phyloP scores from a whole-genome alignment of 2,329 filamentous ascomycete genomes.

The Talaromyces sp. region DNA sequence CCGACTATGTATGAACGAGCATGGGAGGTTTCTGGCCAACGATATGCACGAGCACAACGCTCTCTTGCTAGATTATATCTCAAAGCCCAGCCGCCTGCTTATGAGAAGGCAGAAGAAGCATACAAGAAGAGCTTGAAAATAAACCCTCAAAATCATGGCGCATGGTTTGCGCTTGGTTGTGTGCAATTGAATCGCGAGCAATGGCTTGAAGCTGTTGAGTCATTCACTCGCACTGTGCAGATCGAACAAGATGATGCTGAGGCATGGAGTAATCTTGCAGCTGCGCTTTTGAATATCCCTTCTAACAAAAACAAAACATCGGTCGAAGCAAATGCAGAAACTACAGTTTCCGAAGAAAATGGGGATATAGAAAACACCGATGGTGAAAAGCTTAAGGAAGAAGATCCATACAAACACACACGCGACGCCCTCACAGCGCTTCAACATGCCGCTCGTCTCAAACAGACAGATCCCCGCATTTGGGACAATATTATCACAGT shows the following conservation, averaged over 20 bases:
- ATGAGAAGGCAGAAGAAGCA: slow-evolving; percentile 67
- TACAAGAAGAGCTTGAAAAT: slow-evolving; percentile 74
- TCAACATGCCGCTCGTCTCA: slow-evolving; percentile 78
- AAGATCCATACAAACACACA: slow-evolving; percentile 60
- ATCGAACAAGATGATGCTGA: slow-evolving; percentile 85
- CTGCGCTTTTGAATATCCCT: slow-evolving; percentile 63
- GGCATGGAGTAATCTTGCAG: slow-evolving; percentile 92
- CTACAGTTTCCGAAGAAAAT: slow-evolving; percentile 22
- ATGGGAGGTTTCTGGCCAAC: slow-evolving; percentile 76
- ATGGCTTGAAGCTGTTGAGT: slow-evolving; percentile 75
- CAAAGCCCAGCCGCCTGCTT: slow-evolving; percentile 56
- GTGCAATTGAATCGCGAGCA: slow-evolving; percentile 73
- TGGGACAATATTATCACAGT: slow-evolving; percentile 96
- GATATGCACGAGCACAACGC: slow-evolving; percentile 83
- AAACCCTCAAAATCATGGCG: slow-evolving; percentile 75
- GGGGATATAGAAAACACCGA: slow-evolving; percentile 28
- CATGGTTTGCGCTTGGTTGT: slow-evolving; percentile 90
- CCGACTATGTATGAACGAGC: slow-evolving; percentile 74
- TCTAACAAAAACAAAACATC: slow-evolving; percentile 29
- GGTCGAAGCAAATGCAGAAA: slow-evolving; percentile 30
- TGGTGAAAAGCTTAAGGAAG: slow-evolving; percentile 22
- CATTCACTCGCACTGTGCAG: slow-evolving; percentile 78
- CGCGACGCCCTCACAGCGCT: slow-evolving; percentile 77
- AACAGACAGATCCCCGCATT: slow-evolving; percentile 84
- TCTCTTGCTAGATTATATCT: slow-evolving; percentile 79